phyloP scores from a whole-genome alignment of 345 rosid species.

The Jatropha curcas region DNA sequence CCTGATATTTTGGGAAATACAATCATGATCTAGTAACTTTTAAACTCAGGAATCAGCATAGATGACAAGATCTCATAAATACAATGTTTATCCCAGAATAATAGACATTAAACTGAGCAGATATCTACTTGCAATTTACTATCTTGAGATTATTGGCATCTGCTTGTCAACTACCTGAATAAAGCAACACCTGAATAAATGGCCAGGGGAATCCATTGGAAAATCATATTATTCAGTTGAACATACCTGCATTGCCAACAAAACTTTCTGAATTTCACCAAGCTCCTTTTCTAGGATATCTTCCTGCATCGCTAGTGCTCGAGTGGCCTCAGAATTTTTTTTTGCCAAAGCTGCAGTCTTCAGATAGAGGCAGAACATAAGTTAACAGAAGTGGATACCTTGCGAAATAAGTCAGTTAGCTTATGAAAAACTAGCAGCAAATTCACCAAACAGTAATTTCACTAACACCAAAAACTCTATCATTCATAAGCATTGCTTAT shows the following conservation, averaged over 20 bases:
- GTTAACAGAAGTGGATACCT: constrained; percentile 3
- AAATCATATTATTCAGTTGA: constrained; percentile 3
- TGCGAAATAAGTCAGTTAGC: constrained; percentile 6
- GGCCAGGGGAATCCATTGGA: constrained; percentile 7
- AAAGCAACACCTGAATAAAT: background rate
- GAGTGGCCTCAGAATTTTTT: constrained; percentile 91
- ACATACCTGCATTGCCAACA: constrained; percentile 93
- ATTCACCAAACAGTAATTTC: background rate
- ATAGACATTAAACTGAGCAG: background rate
- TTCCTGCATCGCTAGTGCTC: constrained; percentile 74
- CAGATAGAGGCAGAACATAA: constrained; percentile 13
- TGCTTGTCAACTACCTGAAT: background rate
- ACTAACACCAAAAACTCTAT: constrained; percentile 1
- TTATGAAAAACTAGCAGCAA: constrained; percentile 1
- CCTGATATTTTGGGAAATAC: background rate
- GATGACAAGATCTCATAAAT: background rate
- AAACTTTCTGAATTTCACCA: constrained; percentile 83
- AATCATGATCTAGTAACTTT: background rate
- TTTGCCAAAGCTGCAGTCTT: constrained; percentile 97
- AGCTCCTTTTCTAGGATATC: constrained; percentile 88
- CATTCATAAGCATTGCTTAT: background rate
- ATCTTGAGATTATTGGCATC: constrained; percentile 3
- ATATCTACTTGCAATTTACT: background rate
- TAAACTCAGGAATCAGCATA: background rate
- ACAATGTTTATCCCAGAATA: background rate